Evolutionary conservation across 495 filamentous ascomycete species (phyloP).

Genomic region (Neurospora terricola): DNA sequence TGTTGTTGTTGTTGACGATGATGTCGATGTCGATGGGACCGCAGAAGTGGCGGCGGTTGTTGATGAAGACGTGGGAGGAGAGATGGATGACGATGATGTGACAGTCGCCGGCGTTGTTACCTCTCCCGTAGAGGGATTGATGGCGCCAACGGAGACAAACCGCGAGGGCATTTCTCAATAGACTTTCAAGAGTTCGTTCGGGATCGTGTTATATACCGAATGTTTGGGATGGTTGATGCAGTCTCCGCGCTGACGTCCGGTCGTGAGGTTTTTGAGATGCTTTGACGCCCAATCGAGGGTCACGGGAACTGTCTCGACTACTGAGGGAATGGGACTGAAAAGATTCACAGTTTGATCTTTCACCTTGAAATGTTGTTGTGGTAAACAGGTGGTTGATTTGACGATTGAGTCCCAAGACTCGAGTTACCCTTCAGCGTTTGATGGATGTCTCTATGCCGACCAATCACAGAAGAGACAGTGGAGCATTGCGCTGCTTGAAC

Average conservation of each 20-base stretch:
- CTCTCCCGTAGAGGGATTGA: slow-evolving; percentile 44
- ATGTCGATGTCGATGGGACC: neutral
- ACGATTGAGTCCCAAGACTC: neutral
- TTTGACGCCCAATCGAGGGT: neutral
- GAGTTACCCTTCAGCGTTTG: neutral
- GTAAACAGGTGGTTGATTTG: neutral
- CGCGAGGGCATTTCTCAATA: slow-evolving; percentile 57
- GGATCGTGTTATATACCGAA: neutral
- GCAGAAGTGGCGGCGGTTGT: neutral
- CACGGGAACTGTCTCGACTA: neutral
- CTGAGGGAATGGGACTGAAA: neutral
- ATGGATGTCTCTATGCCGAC: neutral
- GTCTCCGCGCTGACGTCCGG: neutral
- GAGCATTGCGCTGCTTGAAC: neutral
- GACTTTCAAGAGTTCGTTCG: neutral
- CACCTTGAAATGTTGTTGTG: neutral
- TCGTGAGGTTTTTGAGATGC: neutral
- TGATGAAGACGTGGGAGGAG: neutral
- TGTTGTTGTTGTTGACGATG: neutral
- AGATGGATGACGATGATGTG: neutral
- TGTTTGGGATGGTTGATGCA: neutral
- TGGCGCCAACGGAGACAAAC: slow-evolving; percentile 80
- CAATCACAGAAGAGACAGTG: neutral
- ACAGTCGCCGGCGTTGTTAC: slow-evolving; percentile 5
- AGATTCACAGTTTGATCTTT: neutral